Conservation (phyloP, 495 filamentous ascomycete genomes). For the Neurospora sp. region DNA sequence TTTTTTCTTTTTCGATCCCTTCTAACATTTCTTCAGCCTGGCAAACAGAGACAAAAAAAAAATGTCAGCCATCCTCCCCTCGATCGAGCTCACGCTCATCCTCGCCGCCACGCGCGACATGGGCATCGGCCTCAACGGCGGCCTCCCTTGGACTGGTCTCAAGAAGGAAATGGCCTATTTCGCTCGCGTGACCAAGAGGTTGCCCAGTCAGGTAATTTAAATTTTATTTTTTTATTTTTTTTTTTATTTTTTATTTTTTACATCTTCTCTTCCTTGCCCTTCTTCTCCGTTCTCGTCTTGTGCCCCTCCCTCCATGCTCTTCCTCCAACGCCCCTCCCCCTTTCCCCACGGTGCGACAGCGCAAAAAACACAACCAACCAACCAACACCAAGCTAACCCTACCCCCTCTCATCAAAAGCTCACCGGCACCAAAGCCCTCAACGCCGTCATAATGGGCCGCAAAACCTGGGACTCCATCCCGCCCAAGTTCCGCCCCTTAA, state of each 20-base stretch:
- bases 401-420: neutral
- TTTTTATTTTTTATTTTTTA: neutral
- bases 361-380: neutral
- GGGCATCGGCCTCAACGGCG: conserved; percentile 75
- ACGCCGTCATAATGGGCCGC: conserved; percentile 92
- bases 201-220: conserved; percentile 19
- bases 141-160: conserved; percentile 80
- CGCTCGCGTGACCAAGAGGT: conserved; percentile 73
- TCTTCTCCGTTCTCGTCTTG: neutral
- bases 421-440: conserved; percentile 27
- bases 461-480: conserved; percentile 93
- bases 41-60: neutral
- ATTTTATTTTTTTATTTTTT: neutral
- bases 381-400: neutral
- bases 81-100: conserved; percentile 57
- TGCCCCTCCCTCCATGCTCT: neutral
- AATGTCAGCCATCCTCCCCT: conserved; percentile 20
- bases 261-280: no score
- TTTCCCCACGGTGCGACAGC: neutral
- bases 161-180: conserved; percentile 92
- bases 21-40: neutral
- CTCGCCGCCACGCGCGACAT: conserved; percentile 66
- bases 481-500: conserved; percentile 62
- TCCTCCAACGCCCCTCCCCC: no score
- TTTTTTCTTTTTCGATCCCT: neutral